Evolutionary conservation across 2,329 filamentous ascomycete genomes (phyloP).

Genomic region (Diaporthe longicolla): DNA sequence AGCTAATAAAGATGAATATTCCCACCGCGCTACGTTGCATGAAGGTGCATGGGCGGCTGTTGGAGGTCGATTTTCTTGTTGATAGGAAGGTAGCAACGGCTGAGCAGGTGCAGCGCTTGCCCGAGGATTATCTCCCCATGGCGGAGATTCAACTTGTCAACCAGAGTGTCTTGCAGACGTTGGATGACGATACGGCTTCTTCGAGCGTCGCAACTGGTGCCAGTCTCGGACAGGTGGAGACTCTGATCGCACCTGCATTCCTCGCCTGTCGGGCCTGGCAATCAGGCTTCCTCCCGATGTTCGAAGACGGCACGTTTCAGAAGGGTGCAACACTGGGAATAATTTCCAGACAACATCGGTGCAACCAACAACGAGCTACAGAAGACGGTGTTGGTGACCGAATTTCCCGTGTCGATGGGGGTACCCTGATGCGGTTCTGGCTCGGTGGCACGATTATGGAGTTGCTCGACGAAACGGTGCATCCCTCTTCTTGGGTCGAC

Average conservation of each 20-base stretch:
- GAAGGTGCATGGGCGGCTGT: constrained; percentile 26
- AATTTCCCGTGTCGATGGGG: background rate
- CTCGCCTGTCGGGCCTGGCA: constrained; percentile 38
- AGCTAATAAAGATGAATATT: constrained; percentile 34
- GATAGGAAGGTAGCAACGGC: background rate
- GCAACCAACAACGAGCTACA: background rate
- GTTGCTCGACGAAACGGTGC: background rate
- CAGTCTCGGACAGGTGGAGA: background rate
- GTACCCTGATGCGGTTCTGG: constrained; percentile 17
- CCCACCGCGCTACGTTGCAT: constrained; percentile 37
- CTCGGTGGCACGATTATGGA: constrained; percentile 32
- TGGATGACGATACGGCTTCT: background rate
- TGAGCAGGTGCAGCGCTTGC: background rate
- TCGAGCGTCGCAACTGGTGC: background rate
- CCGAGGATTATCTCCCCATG: constrained; percentile 30
- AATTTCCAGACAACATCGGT: background rate
- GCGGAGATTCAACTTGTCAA: constrained; percentile 31
- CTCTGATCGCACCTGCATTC: constrained; percentile 32
- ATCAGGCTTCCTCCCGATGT: constrained; percentile 33
- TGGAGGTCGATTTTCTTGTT: constrained; percentile 6
- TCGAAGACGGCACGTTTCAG: constrained; percentile 17
- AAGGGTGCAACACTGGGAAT: background rate
- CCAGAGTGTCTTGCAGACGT: background rate
- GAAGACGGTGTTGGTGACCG: background rate
- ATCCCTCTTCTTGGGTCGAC: constrained; percentile 16